Evolutionary conservation across 2,329 filamentous ascomycete genomes (phyloP).

Genomic region (Dichotomopilus funicola): DNA sequence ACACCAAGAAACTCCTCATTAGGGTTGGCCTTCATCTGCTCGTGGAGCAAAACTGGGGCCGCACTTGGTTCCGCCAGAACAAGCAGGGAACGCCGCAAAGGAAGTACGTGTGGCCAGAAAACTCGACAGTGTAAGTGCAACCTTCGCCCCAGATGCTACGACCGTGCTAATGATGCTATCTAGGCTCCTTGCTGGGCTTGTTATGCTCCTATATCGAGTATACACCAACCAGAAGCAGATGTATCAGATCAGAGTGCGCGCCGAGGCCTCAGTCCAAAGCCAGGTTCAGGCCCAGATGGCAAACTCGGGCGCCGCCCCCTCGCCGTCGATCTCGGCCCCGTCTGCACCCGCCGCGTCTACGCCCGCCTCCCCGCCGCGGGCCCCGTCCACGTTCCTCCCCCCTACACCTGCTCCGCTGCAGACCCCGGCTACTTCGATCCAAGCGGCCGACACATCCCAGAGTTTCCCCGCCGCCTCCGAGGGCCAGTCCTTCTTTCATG

Average conservation of each 20-base stretch:
- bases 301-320: neutral
- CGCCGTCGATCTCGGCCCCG: neutral
- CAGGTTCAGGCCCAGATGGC: neutral
- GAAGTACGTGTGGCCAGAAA: constrained; percentile 16
- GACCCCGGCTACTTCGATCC: too few relatives aligned
- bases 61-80: constrained; percentile 14
- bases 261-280: neutral
- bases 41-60: constrained; percentile 12
- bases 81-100: neutral
- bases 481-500: constrained; percentile 6
- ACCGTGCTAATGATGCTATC: neutral
- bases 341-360: neutral
- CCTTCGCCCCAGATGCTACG: too few relatives aligned
- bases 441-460: neutral
- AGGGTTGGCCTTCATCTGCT: constrained; percentile 14
- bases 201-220: constrained; percentile 10
- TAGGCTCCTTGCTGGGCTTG: constrained; percentile 10
- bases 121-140: constrained; percentile 16
- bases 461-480: neutral
- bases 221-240: constrained; percentile 6
- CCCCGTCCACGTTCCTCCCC: too few relatives aligned
- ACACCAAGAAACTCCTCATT: constrained; percentile 14
- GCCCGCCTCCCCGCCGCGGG: neutral
- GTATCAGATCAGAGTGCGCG: neutral
- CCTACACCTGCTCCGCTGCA: too few relatives aligned